Evolutionary conservation across 1,284 basidiomycete genomes (phyloP), one percentile per base, ranked within the genome.

Genomic region (Waitea zeae): DNA sequence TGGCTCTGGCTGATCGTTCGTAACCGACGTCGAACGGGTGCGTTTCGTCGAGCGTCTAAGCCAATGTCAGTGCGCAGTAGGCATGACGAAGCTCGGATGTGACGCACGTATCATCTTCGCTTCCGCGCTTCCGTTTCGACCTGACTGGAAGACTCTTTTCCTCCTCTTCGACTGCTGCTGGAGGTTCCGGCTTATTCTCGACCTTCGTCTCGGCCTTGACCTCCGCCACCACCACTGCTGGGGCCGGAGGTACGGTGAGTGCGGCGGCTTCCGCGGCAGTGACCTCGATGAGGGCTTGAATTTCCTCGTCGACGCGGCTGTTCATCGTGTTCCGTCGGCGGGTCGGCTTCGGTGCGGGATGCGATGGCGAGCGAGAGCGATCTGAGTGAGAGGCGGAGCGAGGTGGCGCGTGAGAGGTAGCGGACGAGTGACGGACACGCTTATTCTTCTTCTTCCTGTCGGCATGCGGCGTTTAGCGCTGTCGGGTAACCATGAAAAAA

Each of bases 271-370:
- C 79, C 5, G 70, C 70, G 15, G 71, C 73, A n/a, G 70, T 74
- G 30, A 68, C 66, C 44, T 80, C 72, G 31, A 82, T 70, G 36
- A 79, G 59, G 44, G 76, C 71, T 49, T 77, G 74, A 37, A 77
- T 51, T 41, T 77, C 82, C 52, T 92, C 86, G 49, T 95, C 89
- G 51, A 93, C 95, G 38, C 92, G 67, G 48, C 86, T 92, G 53
- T 97, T 98, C 89, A 98, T 95, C 37, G 93, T 97, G 46, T 86
- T 89, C 40, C 92, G 67, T 39, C 87, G 73, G 57, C 90, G 93
- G 22, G 74, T 64, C n/a, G 69, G 61, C 36, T 70, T 70, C 42
- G 64, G 64, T 65, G 52, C 17, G 62, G 15, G 59, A 2, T 80
- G 80, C 6, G 81, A 84, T 50, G 73, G 79, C 11, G 81, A 83